phyloP scores from a whole-genome alignment of 495 filamentous ascomycete species.

The Neurospora tetraspora region DNA sequence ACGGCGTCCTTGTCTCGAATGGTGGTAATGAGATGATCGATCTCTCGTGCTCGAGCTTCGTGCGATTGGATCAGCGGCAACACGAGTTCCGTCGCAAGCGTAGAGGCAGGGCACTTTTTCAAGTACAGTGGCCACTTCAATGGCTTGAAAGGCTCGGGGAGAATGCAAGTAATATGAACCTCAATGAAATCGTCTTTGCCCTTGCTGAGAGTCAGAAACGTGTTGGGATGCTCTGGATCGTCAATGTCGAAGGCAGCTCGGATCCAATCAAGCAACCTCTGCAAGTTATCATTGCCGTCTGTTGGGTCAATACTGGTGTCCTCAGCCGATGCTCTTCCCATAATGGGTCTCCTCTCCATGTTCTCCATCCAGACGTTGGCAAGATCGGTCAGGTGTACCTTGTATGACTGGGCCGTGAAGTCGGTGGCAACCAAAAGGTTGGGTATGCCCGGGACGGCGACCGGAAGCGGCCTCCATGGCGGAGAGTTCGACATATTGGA shows the following conservation, averaged over 20 bases:
- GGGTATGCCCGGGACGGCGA: constrained; percentile 25
- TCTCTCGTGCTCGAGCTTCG: constrained; percentile 38
- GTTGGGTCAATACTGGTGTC: constrained; percentile 78
- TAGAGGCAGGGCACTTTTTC: constrained; percentile 39
- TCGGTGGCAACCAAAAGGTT: constrained; percentile 32
- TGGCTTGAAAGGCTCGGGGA: constrained; percentile 58
- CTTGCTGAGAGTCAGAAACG: constrained; percentile 25
- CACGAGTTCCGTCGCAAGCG: constrained; percentile 51
- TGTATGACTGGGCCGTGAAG: constrained; percentile 48
- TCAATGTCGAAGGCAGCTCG: constrained; percentile 44
- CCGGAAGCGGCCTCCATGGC: constrained; percentile 27
- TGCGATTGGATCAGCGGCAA: constrained; percentile 58
- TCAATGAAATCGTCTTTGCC: constrained; percentile 34
- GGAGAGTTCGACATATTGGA: constrained; percentile 16
- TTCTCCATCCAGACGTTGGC: constrained; percentile 75
- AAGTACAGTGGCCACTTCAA: constrained; percentile 61
- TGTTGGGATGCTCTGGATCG: constrained; percentile 27
- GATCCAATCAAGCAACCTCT: constrained; percentile 64
- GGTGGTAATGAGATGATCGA: constrained; percentile 43
- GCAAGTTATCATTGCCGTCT: constrained; percentile 61
- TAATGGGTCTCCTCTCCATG: constrained; percentile 52
- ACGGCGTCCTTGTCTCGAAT: constrained; percentile 71
- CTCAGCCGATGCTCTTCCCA: constrained; percentile 52
- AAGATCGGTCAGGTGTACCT: constrained; percentile 71
- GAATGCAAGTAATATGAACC: constrained; percentile 46